phyloP scores from a whole-genome alignment of 202 grass and related monocot species.

The Panicum hallii region DNA sequence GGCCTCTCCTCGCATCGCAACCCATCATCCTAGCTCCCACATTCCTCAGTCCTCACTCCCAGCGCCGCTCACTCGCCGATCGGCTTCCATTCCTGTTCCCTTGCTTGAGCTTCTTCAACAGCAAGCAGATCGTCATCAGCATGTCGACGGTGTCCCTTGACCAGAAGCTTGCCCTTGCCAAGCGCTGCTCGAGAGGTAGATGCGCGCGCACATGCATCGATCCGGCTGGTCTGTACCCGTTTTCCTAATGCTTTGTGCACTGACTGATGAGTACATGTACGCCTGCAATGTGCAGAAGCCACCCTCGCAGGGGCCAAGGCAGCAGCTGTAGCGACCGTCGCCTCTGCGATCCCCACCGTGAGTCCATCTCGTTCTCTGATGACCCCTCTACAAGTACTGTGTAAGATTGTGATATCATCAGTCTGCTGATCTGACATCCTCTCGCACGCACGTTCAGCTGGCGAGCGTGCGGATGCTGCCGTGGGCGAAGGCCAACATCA shows the following conservation, averaged over 20 bases:
- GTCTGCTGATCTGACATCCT: too few relatives aligned
- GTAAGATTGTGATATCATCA: background rate
- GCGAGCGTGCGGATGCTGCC: slow-evolving; percentile 74
- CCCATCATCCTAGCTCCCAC: background rate
- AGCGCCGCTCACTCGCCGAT: background rate
- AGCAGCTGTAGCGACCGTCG: slow-evolving; percentile 59
- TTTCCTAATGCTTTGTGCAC: background rate
- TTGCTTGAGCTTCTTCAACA: too few relatives aligned
- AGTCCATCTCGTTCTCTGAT: background rate
- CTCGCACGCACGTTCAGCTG: slow-evolving; percentile 8
- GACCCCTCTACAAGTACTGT: too few relatives aligned
- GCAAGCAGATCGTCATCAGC: background rate
- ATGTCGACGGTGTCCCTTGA: slow-evolving; percentile 20
- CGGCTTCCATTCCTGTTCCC: background rate
- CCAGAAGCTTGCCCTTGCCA: slow-evolving; percentile 46
- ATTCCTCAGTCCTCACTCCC: background rate
- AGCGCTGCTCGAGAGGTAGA: slow-evolving; percentile 54
- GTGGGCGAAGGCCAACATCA: slow-evolving; percentile 66
- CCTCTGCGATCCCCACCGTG: slow-evolving; percentile 63
- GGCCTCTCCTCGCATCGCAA: background rate
- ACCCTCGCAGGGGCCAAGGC: slow-evolving; percentile 64
- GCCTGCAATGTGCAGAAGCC: slow-evolving; percentile 44
- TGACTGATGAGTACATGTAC: background rate
- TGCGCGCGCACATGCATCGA: too few relatives aligned
- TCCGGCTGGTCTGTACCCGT: background rate